phyloP scores from a whole-genome alignment of 2,329 filamentous ascomycete species.

The Diaporthe sp. region DNA sequence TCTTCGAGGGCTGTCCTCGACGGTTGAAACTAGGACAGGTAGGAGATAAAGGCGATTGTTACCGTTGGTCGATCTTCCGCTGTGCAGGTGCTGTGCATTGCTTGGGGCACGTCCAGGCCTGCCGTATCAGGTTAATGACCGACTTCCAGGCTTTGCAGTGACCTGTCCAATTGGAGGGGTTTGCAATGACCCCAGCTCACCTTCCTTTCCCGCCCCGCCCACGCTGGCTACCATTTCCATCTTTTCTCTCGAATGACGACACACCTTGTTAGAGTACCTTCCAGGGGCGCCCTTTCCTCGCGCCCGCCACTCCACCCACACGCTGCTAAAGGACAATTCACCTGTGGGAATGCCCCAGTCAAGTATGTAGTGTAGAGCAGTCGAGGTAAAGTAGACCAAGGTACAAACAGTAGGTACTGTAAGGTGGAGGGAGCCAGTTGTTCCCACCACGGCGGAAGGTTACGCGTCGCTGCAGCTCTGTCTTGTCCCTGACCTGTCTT shows the following conservation, averaged over 20 bases:
- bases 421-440: not conserved
- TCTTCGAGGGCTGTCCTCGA: not conserved
- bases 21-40: not conserved
- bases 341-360: not conserved
- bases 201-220: not conserved
- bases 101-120: slow-evolving; percentile 1
- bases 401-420: not conserved
- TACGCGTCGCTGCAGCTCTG: slow-evolving; percentile 24
- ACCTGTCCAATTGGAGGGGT: slow-evolving; percentile 14
- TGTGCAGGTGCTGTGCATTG: too few species aligned
- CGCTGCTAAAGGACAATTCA: not conserved
- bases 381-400: not conserved
- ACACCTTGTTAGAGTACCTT: not conserved
- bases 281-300: not conserved
- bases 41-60: slow-evolving; percentile 5
- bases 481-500: slow-evolving; percentile 13
- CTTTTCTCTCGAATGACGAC: slow-evolving; percentile 1
- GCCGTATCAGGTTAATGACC: slow-evolving; percentile 37
- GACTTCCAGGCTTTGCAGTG: slow-evolving; percentile 28
- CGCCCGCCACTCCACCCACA: not conserved
- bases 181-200: not conserved
- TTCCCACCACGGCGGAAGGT: not conserved
- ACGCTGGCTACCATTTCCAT: not conserved
- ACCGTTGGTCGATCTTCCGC: slow-evolving; percentile 7
- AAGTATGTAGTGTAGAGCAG: not conserved